Percentiles rank a stretch among this genome's conserved stretches.
phyloP scores from a whole-genome alignment of 805 yeast species.

The Wickerhamia fluorescens region DNA sequence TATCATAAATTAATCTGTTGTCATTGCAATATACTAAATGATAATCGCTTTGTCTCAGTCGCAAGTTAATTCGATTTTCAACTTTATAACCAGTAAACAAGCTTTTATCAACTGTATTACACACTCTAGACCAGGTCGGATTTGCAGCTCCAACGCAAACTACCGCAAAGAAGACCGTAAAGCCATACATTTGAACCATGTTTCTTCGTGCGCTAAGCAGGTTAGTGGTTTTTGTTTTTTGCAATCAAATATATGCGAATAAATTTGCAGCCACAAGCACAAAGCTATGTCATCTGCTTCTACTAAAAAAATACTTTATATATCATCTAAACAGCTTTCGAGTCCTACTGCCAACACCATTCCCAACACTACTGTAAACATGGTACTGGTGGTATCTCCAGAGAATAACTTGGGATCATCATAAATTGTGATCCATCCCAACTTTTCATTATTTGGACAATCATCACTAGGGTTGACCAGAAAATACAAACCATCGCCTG shows the following conservation, averaged over 20 bases:
- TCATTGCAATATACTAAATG: slow-evolving; percentile 24
- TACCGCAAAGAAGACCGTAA: no score
- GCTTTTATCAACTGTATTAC: slow-evolving; percentile 4
- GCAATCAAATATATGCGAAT: no score
- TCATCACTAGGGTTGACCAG: slow-evolving; percentile 48
- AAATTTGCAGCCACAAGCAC: no score
- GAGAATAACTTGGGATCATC: slow-evolving; percentile 32
- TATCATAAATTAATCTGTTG: slow-evolving; percentile 17
- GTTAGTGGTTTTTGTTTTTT: no score
- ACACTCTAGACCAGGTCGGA: slow-evolving; percentile 5
- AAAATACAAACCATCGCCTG: slow-evolving; percentile 51
- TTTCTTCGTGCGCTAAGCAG: no score
- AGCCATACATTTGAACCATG: no score
- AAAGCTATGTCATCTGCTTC: no score
- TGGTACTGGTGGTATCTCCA: slow-evolving; percentile 25
- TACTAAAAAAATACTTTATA: slow-evolving; percentile 1
- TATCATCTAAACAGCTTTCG: slow-evolving; percentile 20
- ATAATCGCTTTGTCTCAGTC: slow-evolving; percentile 9
- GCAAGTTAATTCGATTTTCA: slow-evolving; percentile 15
- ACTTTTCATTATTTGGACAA: slow-evolving; percentile 49
- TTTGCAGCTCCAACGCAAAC: no score
- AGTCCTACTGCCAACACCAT: slow-evolving; percentile 46
- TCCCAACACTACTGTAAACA: slow-evolving; percentile 51
- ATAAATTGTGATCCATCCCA: slow-evolving; percentile 61
- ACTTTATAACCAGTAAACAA: slow-evolving; percentile 21